Evolutionary conservation across 176 grass and related monocot genomes (phyloP).

Genomic region (Carex scoparia): DNA sequence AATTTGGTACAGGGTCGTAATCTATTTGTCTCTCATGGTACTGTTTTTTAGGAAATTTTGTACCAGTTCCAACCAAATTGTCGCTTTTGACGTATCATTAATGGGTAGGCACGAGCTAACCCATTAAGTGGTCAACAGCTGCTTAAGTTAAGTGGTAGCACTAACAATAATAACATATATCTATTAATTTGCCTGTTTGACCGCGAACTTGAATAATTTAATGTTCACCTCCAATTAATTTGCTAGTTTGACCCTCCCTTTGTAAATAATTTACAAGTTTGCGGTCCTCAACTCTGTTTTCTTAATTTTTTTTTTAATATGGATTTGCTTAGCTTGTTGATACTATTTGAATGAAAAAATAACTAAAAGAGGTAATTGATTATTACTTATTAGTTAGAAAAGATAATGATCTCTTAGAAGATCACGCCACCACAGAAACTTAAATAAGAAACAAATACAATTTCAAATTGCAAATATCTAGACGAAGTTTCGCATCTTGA

Average conservation of each 20-base stretch:
- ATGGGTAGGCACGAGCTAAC: conserved; percentile 13
- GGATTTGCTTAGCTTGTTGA: neutral
- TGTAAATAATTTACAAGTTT: neutral
- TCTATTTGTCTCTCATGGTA: conserved; percentile 11
- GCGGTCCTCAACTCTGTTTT: neutral
- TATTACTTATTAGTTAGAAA: neutral
- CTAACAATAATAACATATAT: neutral
- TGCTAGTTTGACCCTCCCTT: neutral
- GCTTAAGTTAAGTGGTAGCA: neutral
- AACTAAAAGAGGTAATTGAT: neutral
- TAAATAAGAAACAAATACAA: neutral
- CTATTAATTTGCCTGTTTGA: neutral
- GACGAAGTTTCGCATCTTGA: neutral
- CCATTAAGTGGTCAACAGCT: neutral
- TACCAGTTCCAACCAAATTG: conserved; percentile 24
- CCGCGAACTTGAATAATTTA: neutral
- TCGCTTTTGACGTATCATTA: neutral
- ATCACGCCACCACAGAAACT: neutral
- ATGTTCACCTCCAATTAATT: neutral
- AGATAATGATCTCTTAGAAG: neutral
- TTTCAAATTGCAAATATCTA: neutral
- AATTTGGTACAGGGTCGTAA: conserved; percentile 15
- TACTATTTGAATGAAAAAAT: neutral
- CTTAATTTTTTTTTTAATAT: neutral
- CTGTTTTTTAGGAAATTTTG: conserved; percentile 9